Conservation (phyloP, 2,329 filamentous ascomycete genomes). For the Cladosporium sp. region DNA sequence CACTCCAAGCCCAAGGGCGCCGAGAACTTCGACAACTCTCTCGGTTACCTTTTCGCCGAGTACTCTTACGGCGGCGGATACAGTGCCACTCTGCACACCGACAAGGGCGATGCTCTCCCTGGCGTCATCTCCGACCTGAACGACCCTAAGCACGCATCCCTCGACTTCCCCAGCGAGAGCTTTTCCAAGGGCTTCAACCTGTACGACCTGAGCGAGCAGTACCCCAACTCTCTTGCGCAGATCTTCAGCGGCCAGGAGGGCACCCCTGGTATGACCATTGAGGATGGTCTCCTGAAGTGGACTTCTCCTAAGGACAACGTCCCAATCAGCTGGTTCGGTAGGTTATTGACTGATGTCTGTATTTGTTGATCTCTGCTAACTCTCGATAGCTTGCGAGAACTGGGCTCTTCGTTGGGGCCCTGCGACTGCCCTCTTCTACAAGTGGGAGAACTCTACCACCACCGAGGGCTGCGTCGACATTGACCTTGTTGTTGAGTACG, state of each 20-base stretch:
- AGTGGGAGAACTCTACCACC: slow-evolving; percentile 12
- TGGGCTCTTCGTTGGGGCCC: slow-evolving; percentile 14
- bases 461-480: slow-evolving; percentile 11
- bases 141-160: slow-evolving; percentile 13
- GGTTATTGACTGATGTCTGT: neutral
- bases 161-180: slow-evolving; percentile 7
- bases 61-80: slow-evolving; percentile 15
- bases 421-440: slow-evolving; percentile 16
- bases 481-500: slow-evolving; percentile 13
- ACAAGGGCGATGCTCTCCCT: slow-evolving; percentile 10
- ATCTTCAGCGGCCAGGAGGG: slow-evolving; percentile 15
- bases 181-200: slow-evolving; percentile 14
- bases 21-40: slow-evolving; percentile 13
- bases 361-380: neutral
- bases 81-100: slow-evolving; percentile 13
- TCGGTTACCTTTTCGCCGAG: slow-evolving; percentile 16
- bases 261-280: slow-evolving; percentile 16
- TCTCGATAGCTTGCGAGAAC: slow-evolving; percentile 4
- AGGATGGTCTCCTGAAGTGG: slow-evolving; percentile 15
- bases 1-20: slow-evolving; percentile 12
- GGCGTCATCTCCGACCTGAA: slow-evolving; percentile 15
- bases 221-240: slow-evolving; percentile 12
- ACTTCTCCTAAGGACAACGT: slow-evolving; percentile 8
- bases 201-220: slow-evolving; percentile 8
- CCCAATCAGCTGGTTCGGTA: slow-evolving; percentile 15